Percentiles rank a stretch among this genome's conserved stretches.
Conservation (phyloP, 2,329 filamentous ascomycete species). For the Capronia epimyces region DNA sequence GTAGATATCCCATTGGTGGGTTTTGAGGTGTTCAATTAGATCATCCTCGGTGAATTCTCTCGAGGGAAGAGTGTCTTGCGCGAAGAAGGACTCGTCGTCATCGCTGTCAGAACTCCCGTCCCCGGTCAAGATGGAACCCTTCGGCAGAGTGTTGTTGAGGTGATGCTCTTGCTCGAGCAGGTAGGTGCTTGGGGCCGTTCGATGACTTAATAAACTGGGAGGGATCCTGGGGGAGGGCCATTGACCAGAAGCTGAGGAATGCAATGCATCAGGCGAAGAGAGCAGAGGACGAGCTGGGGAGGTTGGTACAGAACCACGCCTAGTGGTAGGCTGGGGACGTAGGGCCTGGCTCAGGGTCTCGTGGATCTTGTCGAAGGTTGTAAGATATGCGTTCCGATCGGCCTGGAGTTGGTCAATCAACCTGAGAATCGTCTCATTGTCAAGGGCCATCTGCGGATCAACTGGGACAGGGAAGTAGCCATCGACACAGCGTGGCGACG, state of each 20-base stretch:
- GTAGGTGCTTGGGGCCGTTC: constrained; percentile 6
- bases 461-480: constrained; percentile 15
- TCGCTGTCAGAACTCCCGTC: constrained; percentile 35
- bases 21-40: constrained; percentile 43
- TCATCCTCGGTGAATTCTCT: constrained; percentile 42
- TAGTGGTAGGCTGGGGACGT: background rate
- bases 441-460: constrained; percentile 24
- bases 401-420: constrained; percentile 27
- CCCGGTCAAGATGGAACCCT: constrained; percentile 28
- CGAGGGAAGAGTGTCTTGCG: constrained; percentile 38
- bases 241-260: constrained; percentile 2
- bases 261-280: constrained; percentile 1
- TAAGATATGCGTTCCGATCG: constrained; percentile 25
- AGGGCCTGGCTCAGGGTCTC: constrained; percentile 26
- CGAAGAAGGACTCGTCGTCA: constrained; percentile 37
- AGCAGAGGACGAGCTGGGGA: constrained; percentile 1
- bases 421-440: constrained; percentile 20
- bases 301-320: background rate
- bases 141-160: constrained; percentile 13
- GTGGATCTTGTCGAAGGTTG: constrained; percentile 26
- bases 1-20: constrained; percentile 40
- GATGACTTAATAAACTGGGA: constrained; percentile 6
- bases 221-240: background rate
- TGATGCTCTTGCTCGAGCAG: constrained; percentile 8
- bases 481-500: constrained; percentile 13